A percentile compares a stretch with the other conserved stretches of the same genome.
Evolutionary conservation across 768 basidiomycete species (phyloP).

Genomic region (Russula sp.): DNA sequence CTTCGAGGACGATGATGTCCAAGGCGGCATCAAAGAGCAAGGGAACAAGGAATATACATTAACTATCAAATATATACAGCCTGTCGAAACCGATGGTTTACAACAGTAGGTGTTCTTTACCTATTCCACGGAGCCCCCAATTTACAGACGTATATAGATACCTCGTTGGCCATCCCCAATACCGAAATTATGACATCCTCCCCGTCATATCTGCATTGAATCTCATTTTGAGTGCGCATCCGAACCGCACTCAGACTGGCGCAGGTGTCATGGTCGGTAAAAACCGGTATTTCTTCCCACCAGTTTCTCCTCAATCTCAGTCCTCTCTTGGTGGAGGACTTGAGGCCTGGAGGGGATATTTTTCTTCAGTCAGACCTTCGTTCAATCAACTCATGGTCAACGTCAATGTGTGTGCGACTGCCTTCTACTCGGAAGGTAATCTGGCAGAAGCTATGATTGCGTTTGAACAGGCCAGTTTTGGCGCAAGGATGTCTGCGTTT

Average conservation of each 20-base stretch:
- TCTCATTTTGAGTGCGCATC: conserved; percentile 38
- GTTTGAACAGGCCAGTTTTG: conserved; percentile 44
- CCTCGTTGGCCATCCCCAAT: conserved; percentile 37
- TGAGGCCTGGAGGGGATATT: conserved; percentile 50
- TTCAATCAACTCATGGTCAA: conserved; percentile 44
- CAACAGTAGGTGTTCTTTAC: conserved; percentile 28
- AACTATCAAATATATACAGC: conserved; percentile 36
- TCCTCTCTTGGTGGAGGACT: conserved; percentile 43
- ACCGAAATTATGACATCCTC: conserved; percentile 37
- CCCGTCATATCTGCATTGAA: conserved; percentile 47
- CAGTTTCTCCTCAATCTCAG: conserved; percentile 24
- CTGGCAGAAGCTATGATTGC: conserved; percentile 37
- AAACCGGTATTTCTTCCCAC: conserved; percentile 47
- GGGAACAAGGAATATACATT: conserved; percentile 38
- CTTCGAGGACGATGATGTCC: conserved; percentile 41
- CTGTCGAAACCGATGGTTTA: conserved; percentile 39
- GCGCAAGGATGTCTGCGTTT: conserved; percentile 53
- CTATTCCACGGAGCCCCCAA: not conserved
- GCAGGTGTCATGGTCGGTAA: conserved; percentile 45
- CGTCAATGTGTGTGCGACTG: conserved; percentile 47
- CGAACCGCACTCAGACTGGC: conserved; percentile 31
- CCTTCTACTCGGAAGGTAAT: conserved; percentile 39
- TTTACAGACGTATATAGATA: conserved; percentile 31
- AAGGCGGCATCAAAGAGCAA: conserved; percentile 23
- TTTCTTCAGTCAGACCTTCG: conserved; percentile 34